These are phyloP conservation scores for Psilocybe cubensis DNA, from an alignment of 768 basidiomycete species.

Conservation along the genomic window DNA sequence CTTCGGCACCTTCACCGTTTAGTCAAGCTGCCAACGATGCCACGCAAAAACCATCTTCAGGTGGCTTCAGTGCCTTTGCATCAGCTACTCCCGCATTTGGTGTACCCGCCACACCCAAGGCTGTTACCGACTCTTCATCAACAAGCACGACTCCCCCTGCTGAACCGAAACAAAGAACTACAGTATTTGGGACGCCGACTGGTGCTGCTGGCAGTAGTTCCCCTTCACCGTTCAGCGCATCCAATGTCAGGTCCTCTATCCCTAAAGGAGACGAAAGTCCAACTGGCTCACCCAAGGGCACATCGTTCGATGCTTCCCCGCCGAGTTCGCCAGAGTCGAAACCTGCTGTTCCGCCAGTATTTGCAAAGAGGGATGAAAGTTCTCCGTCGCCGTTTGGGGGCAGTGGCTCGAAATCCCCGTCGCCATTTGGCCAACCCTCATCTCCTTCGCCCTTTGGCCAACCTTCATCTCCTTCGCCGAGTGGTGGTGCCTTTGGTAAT, in stretches of 20 bases:
- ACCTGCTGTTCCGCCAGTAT: neutral
- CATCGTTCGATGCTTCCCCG: constrained; percentile 20
- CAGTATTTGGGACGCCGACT: constrained; percentile 22
- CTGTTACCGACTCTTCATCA: neutral
- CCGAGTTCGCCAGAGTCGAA: constrained; percentile 30
- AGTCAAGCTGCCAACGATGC: constrained; percentile 1
- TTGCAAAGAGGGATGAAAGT: constrained; percentile 3
- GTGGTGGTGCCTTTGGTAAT: constrained; percentile 32
- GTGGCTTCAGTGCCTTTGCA: neutral
- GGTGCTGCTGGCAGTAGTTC: neutral
- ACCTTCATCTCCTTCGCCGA: constrained; percentile 11
- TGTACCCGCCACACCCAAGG: neutral
- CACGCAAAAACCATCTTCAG: neutral
- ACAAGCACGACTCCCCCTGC: neutral
- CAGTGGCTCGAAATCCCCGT: neutral
- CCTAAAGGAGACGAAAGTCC: constrained; percentile 4
- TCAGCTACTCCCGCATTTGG: neutral
- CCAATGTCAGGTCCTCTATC: neutral
- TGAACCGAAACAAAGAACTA: constrained; percentile 12
- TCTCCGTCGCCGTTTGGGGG: neutral
- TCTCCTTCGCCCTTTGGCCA: constrained; percentile 3
- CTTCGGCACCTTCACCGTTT: neutral
- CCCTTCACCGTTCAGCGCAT: neutral
- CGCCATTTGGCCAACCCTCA: neutral
- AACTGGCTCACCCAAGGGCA: constrained; percentile 5